phyloP scores from a whole-genome alignment of 305 asterid genomes.

The Coffea humblotiana region DNA sequence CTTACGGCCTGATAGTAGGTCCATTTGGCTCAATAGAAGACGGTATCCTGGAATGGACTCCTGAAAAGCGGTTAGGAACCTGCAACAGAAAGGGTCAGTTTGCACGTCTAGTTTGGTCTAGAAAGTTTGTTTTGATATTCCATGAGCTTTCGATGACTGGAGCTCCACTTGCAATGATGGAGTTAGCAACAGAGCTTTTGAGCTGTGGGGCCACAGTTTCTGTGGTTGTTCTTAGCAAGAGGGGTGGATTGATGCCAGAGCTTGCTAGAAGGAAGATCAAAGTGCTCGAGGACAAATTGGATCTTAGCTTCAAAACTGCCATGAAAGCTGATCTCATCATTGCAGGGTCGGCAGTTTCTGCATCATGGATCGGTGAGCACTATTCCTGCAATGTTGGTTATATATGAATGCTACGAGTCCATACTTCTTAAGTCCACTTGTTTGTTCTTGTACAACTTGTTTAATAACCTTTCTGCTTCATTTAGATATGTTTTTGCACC shows the following conservation, averaged over 20 bases:
- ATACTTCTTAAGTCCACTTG: no score
- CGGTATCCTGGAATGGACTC: constrained; percentile 87
- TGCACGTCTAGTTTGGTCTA: constrained; percentile 97
- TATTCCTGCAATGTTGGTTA: neutral
- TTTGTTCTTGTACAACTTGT: no score
- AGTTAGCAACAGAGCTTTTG: constrained; percentile 88
- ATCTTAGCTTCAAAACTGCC: constrained; percentile 86
- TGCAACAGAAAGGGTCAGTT: constrained; percentile 92
- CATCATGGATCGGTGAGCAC: constrained; percentile 93
- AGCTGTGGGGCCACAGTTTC: constrained; percentile 97
- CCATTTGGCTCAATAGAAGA: constrained; percentile 97
- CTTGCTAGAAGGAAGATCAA: constrained; percentile 85
- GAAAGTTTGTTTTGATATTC: constrained; percentile 86
- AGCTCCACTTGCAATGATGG: constrained; percentile 99
- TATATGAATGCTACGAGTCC: no score
- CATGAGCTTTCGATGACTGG: constrained; percentile 99
- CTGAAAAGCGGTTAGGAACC: constrained; percentile 86
- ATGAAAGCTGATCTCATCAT: constrained; percentile 94
- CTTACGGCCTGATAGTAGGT: constrained; percentile 86
- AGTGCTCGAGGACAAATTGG: constrained; percentile 81
- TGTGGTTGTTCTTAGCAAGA: constrained; percentile 76
- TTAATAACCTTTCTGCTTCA: neutral
- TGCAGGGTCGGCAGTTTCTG: constrained; percentile 97
- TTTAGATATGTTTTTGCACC: no score
- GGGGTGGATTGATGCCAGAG: constrained; percentile 88